phyloP scores from a whole-genome alignment of 2,329 filamentous ascomycete genomes.

The Colletotrichum chlorophyti region DNA sequence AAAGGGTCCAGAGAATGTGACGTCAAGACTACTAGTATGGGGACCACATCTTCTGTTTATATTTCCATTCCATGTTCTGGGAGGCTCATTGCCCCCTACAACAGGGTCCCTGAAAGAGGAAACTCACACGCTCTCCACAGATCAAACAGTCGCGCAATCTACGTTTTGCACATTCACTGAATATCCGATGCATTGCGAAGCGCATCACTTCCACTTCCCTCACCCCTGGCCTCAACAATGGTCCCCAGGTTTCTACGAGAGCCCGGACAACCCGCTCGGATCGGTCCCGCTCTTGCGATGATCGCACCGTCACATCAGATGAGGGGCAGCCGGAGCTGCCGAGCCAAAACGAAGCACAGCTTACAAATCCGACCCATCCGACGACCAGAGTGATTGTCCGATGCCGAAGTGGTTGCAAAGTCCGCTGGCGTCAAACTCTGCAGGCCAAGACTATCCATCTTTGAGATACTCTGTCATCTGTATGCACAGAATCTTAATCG shows the following conservation, averaged over 20 bases:
- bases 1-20: neutral
- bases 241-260: no score
- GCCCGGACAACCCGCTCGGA: no score
- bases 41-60: neutral
- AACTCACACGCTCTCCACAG: no score
- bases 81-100: no score
- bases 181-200: neutral
- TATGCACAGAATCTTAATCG: no score
- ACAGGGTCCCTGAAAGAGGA: no score
- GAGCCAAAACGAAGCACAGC: neutral
- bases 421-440: neutral
- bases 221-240: neutral
- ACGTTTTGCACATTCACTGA: no score
- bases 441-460: no score
- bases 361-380: constrained; percentile 19
- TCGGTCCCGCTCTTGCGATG: neutral
- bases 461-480: neutral
- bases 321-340: neutral
- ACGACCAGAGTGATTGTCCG: neutral
- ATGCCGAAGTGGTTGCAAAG: neutral
- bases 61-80: constrained; percentile 12
- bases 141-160: constrained; percentile 6
- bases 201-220: neutral
- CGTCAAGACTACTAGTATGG: constrained; percentile 9
- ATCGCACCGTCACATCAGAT: constrained; percentile 20